Evolutionary conservation across 352 stramenopile genomes (phyloP), one percentile per base, ranked within the genome.

Genomic region (Thraustochytrium sp.): DNA sequence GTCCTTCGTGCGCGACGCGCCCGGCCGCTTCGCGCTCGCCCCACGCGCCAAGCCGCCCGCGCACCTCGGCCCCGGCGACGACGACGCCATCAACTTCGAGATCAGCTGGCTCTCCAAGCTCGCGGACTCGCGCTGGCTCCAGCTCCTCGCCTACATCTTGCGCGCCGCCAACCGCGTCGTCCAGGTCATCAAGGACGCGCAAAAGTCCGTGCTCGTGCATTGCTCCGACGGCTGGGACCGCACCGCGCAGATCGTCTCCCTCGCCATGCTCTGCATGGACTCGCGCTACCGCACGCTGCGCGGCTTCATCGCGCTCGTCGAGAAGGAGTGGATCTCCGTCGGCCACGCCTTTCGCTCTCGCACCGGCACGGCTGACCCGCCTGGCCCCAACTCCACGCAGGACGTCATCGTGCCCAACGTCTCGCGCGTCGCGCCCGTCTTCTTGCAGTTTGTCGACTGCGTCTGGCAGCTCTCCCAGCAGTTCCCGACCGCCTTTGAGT

Each of bases 391-490:
- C 5, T 92, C 93, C 5, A 93, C 97, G 54, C 90, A 98, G 77
- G 93, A 98, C 53, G 93, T 82, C 16, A 55, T 82, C 74, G 37
- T 49, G 54, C 51, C 5, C n/a, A 26, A 21, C 37, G 54, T 34
- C 0, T 48, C 53, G 37, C 74, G 99, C 87, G 91, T 95, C 38
- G 98, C 95, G 51, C 96, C 97, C 3, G 94, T 99, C 77, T 99
- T 99, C 87, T 82, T 99, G 38, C 93, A 98, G 78, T 99, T 97
- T 89, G 85, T 99, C 48, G 97, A 99, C 89, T 98, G 94, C 83
- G 93, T 98, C 1, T 99, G 93, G 90, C 97, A 99, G 88, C 90
- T 98, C 40, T 88, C 97, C 40, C 92, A 95, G 40, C 95, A 98
- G 86, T 98, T 96, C 85, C 96, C 96, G 26, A 92, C 91, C 13